Evolutionary conservation across 495 filamentous ascomycete species (phyloP).

Genomic region (Lindgomyces ingoldianus): DNA sequence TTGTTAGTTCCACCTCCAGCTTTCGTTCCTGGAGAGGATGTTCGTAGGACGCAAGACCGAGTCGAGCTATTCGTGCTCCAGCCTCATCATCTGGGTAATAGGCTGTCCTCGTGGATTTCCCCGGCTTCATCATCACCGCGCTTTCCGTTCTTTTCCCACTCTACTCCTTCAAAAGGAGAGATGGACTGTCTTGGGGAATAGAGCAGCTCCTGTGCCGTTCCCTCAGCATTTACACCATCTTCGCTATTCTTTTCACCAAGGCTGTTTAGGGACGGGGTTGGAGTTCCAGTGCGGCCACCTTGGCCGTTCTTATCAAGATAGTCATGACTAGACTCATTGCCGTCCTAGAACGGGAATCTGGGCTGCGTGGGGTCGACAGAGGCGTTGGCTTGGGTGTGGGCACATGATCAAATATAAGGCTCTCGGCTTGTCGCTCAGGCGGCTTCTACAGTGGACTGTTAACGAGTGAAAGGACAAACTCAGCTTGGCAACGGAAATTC

Average conservation of each 20-base stretch:
- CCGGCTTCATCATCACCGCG: conserved; percentile 1
- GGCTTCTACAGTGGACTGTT: no score
- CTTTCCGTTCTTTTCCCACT: not conserved
- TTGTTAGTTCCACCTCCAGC: not conserved
- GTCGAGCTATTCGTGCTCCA: conserved; percentile 13
- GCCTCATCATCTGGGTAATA: not conserved
- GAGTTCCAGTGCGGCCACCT: not conserved
- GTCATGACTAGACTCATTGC: conserved; percentile 4
- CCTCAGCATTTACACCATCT: not conserved
- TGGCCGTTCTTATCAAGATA: conserved; percentile 2
- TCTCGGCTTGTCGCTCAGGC: not conserved
- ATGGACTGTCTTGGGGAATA: no score
- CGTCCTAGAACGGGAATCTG: conserved; percentile 3
- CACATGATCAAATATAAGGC: conserved; percentile 12
- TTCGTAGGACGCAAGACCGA: conserved; percentile 8
- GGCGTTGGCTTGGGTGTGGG: conserved; percentile 1
- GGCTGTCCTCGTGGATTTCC: conserved; percentile 4
- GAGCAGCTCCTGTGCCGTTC: conserved; percentile 4
- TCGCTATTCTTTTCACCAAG: conserved; percentile 7
- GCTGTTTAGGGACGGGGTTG: conserved; percentile 7
- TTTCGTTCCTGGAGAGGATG: conserved; percentile 16
- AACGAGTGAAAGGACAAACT: no score
- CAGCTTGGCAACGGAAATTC: no score
- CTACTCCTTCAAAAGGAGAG: no score
- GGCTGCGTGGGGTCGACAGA: not conserved